Evolutionary conservation across 129 eudicot genomes (phyloP), one percentile per base, ranked within the genome.

Genomic region (Arctium minus): DNA sequence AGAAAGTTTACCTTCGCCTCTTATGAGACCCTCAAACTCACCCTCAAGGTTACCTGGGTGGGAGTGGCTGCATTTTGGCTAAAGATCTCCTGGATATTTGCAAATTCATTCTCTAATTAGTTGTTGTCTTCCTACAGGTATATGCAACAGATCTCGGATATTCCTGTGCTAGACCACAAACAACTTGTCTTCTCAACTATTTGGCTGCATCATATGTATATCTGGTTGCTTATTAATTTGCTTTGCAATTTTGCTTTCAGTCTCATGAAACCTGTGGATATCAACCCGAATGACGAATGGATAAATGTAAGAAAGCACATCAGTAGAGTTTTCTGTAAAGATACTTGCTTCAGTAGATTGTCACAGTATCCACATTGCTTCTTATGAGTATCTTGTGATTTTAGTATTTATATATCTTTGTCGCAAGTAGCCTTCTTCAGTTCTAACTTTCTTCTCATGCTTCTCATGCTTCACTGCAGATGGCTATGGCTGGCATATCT

Each of bases 221-320:
- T 27, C 46, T 85, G 78, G 88, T 76, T 74, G 17, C 53, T 74
- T 37, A 80, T 39, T 77, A 72, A 80, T 80, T 65, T 39, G 27
- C 56, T 42, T 17, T 75, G 68, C 27, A 8, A 70, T 85, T 85
- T 84, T 70, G 53, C 72, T 84, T 85, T 56, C 94, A 96, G 99
- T 82, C 98, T 86, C 68, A 91, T 96, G 99, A 96, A 84, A 88
- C 94, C 98, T 48, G 92, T 96, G 87, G 98, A 96, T 78, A 79
- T 91, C 90, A 93, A 85, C 81, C 99, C 99, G 37, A 93, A 84
- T 79, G 99, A 96, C 13, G 98, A 96, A 86, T 96, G 99, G 99
- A 71, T 86, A 76, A 96, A 93, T 90, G 99, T 93, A 93, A 89
- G 99, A 32, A 79, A 76, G 22, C 70, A 15, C 30, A 27, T 46